phyloP scores from a whole-genome alignment of 2,329 filamentous ascomycete species.

The Spiromastix sp. region DNA sequence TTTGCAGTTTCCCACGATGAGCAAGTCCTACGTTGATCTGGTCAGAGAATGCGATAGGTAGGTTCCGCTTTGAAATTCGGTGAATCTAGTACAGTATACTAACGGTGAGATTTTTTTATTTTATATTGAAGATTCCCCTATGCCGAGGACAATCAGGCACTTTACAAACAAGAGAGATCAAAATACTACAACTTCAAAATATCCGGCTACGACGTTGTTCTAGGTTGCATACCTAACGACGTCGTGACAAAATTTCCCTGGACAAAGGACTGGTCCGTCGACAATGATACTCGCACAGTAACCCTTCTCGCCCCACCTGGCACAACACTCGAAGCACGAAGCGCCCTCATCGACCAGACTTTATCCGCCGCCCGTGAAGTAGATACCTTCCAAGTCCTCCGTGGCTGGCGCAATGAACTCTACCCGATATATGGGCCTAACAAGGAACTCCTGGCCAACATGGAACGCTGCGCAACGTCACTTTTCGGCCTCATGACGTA shows the following conservation, averaged over 20 bases:
- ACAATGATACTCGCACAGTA: slow-evolving; percentile 51
- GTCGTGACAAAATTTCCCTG: slow-evolving; percentile 33
- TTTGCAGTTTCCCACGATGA: no score
- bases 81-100: no score
- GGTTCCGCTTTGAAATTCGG: no score
- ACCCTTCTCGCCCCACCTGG: slow-evolving; percentile 47
- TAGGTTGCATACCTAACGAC: slow-evolving; percentile 49
- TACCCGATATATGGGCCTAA: slow-evolving; percentile 64
- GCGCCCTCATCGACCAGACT: slow-evolving; percentile 45
- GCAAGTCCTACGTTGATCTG: slow-evolving; percentile 35
- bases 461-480: slow-evolving; percentile 65
- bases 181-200: slow-evolving; percentile 58
- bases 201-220: slow-evolving; percentile 50
- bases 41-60: slow-evolving; percentile 47
- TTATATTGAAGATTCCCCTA: slow-evolving; percentile 85
- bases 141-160: slow-evolving; percentile 47
- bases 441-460: slow-evolving; percentile 53
- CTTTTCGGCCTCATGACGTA: slow-evolving; percentile 69
- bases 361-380: slow-evolving; percentile 58
- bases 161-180: slow-evolving; percentile 43
- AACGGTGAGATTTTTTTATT: no score
- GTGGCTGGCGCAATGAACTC: slow-evolving; percentile 69
- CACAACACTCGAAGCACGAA: slow-evolving; percentile 53
- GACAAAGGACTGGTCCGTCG: slow-evolving; percentile 51
- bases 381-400: slow-evolving; percentile 62